Evolutionary conservation across 2,329 filamentous ascomycete genomes (phyloP).

Genomic region (Ustulina deusta): DNA sequence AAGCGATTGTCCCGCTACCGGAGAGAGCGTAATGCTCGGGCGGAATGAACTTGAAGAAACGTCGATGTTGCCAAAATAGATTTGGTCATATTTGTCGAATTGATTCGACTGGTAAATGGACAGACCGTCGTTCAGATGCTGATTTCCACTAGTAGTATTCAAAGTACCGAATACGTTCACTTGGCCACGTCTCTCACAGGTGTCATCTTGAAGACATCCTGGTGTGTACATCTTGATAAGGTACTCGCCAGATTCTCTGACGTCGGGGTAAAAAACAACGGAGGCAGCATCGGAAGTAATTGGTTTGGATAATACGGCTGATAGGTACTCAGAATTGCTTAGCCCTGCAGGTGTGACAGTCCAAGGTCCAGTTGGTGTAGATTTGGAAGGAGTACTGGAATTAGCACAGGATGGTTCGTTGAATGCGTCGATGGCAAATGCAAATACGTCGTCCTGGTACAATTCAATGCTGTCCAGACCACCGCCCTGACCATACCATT

Average conservation of each 20-base stretch:
- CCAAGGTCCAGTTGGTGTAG: constrained; percentile 82
- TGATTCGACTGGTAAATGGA: constrained; percentile 90
- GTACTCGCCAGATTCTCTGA: constrained; percentile 91
- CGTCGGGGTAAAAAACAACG: constrained; percentile 84
- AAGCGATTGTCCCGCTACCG: constrained; percentile 72
- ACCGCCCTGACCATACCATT: constrained; percentile 87
- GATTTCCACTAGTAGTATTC: constrained; percentile 58
- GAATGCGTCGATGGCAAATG: constrained; percentile 87
- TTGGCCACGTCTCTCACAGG: constrained; percentile 80
- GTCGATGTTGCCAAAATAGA: constrained; percentile 89
- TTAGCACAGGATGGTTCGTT: constrained; percentile 87
- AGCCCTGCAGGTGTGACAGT: constrained; percentile 71
- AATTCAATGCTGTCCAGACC: constrained; percentile 89
- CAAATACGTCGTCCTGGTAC: constrained; percentile 84
- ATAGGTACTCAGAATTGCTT: constrained; percentile 82
- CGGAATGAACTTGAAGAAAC: constrained; percentile 78
- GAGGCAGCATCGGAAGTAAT: constrained; percentile 70
- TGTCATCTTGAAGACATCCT: constrained; percentile 83
- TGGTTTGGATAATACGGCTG: constrained; percentile 69
- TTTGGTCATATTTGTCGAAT: constrained; percentile 94
- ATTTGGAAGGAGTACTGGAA: constrained; percentile 71
- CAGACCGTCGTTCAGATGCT: constrained; percentile 63
- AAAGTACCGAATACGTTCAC: constrained; percentile 84
- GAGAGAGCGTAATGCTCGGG: constrained; percentile 81
- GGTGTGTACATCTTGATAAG: constrained; percentile 92